phyloP scores from a whole-genome alignment of 805 yeast species.

The Kuraishia capsulata region DNA sequence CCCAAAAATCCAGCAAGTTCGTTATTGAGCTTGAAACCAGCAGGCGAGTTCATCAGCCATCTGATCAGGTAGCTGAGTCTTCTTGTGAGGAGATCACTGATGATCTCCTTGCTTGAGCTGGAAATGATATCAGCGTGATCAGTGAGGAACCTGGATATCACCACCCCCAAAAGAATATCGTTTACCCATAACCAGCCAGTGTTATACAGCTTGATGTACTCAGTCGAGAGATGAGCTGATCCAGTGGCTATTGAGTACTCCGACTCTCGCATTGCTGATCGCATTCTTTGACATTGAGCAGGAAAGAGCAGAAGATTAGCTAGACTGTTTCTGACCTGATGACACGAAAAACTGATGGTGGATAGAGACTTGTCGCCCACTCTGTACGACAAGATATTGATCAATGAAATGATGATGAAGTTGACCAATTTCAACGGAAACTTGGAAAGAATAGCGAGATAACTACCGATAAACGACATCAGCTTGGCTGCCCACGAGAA shows the following conservation, averaged over 20 bases:
- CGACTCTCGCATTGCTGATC: slow-evolving; percentile 25
- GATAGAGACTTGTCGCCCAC: slow-evolving; percentile 18
- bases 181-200: slow-evolving; percentile 81
- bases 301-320: slow-evolving; percentile 77
- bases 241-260: slow-evolving; percentile 30
- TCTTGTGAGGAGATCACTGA: slow-evolving; percentile 33
- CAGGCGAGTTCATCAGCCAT: slow-evolving; percentile 86
- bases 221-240: slow-evolving; percentile 29
- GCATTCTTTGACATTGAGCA: slow-evolving; percentile 56
- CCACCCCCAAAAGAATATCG: slow-evolving; percentile 69
- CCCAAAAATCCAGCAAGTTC: slow-evolving; percentile 83
- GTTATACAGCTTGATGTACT: slow-evolving; percentile 75
- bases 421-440: neutral
- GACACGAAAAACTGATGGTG: slow-evolving; percentile 51
- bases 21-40: slow-evolving; percentile 84
- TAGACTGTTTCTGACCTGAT: slow-evolving; percentile 70
- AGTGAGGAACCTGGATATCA: slow-evolving; percentile 39
- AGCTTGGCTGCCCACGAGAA: too few relatives aligned
- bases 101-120: slow-evolving; percentile 15
- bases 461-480: too few relatives aligned
- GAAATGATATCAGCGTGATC: slow-evolving; percentile 8
- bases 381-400: slow-evolving; percentile 20
- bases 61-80: slow-evolving; percentile 39
- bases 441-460: neutral
- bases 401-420: slow-evolving; percentile 5